Conservation (phyloP, 495 filamentous ascomycete species). For the Annulohypoxylon moriforme region DNA sequence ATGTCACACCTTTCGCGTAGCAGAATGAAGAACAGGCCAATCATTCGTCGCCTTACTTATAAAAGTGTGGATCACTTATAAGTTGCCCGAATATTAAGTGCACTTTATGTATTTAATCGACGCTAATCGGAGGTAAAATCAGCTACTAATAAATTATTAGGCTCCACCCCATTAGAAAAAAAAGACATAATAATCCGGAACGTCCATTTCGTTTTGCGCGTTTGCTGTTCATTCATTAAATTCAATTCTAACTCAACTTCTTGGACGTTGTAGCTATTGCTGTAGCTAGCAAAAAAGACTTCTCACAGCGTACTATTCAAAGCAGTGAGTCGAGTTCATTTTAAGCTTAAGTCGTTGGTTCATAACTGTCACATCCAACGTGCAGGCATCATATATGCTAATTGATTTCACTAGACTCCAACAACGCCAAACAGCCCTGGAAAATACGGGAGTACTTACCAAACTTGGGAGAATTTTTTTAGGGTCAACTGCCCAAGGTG, state of each 20-base stretch:
- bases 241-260: conserved; percentile 1
- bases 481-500: neutral
- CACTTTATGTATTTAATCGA: conserved; percentile 41
- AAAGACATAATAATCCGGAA: conserved; percentile 33
- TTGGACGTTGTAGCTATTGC: neutral
- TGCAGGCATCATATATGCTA: conserved; percentile 13
- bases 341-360: neutral
- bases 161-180: conserved; percentile 20
- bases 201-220: conserved; percentile 17
- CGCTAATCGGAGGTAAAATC: conserved; percentile 43
- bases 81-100: conserved; percentile 39
- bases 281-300: neutral
- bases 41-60: conserved; percentile 24
- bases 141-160: conserved; percentile 40
- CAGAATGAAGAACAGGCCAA: conserved; percentile 27
- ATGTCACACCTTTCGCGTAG: conserved; percentile 38
- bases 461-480: neutral
- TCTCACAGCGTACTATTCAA: neutral
- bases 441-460: conserved; percentile 7
- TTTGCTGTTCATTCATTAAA: conserved; percentile 22
- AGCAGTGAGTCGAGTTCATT: conserved; percentile 5
- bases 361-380: neutral
- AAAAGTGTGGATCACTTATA: conserved; percentile 39
- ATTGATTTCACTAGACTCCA: conserved; percentile 14
- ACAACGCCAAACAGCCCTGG: neutral